Evolutionary conservation across 2,329 filamentous ascomycete species (phyloP).

Genomic region (Aspergillus unguis): DNA sequence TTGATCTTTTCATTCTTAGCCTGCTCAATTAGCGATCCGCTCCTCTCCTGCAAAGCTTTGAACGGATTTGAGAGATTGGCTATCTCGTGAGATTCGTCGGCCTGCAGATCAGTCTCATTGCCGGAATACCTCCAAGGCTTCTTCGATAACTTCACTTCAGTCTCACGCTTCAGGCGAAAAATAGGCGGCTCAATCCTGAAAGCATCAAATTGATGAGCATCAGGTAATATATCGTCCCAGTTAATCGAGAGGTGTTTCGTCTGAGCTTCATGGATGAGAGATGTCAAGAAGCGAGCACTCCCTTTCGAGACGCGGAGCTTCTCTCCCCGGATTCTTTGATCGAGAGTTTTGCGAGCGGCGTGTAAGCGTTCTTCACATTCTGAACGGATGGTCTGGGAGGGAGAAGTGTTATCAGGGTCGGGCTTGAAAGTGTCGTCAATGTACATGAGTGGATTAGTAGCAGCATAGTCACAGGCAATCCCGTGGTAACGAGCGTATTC

Average conservation of each 20-base stretch:
- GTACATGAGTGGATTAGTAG: constrained; percentile 23
- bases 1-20: constrained; percentile 24
- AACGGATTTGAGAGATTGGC: background rate
- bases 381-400: constrained; percentile 20
- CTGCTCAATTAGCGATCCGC: background rate
- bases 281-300: constrained; percentile 30
- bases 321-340: constrained; percentile 22
- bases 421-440: constrained; percentile 15
- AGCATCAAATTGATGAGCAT: constrained; percentile 19
- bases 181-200: constrained; percentile 49
- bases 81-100: background rate
- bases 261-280: constrained; percentile 22
- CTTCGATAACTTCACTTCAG: constrained; percentile 42
- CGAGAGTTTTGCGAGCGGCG: constrained; percentile 10
- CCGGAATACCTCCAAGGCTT: constrained; percentile 5
- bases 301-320: constrained; percentile 35
- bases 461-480: constrained; percentile 39
- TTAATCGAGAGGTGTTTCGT: constrained; percentile 13
- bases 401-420: constrained; percentile 6
- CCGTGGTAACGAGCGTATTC: constrained; percentile 49
- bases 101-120: background rate
- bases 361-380: constrained; percentile 17
- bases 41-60: background rate
- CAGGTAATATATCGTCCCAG: constrained; percentile 21
- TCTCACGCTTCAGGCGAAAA: constrained; percentile 43